Conservation (phyloP, 495 filamentous ascomycete genomes). For the Penicillium flavigenum region DNA sequence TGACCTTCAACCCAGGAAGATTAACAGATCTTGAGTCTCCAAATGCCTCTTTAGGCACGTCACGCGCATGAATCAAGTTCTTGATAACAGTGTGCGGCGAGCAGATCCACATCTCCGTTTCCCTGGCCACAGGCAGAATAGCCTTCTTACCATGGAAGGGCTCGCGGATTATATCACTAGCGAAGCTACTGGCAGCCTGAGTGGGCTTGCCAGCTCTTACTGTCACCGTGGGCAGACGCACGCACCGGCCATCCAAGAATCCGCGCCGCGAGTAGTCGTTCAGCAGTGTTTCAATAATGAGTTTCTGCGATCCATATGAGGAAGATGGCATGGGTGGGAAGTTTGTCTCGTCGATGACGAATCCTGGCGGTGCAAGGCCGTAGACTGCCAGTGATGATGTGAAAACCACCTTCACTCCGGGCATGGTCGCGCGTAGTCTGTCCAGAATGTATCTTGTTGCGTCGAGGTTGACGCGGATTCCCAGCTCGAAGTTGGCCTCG, state of each 20-base stretch:
- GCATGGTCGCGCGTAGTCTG: slow-evolving; percentile 53
- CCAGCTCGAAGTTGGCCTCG: slow-evolving; percentile 74
- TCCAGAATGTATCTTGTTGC: slow-evolving; percentile 65
- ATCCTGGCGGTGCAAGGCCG: slow-evolving; percentile 47
- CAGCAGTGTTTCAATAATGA: slow-evolving; percentile 69
- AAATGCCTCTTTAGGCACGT: slow-evolving; percentile 54
- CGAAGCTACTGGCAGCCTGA: slow-evolving; percentile 71
- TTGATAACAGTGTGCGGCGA: slow-evolving; percentile 65
- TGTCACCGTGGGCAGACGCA: slow-evolving; percentile 73
- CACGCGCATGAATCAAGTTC: slow-evolving; percentile 66
- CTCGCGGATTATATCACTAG: slow-evolving; percentile 71
- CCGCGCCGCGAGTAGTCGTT: slow-evolving; percentile 75
- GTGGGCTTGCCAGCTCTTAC: slow-evolving; percentile 74
- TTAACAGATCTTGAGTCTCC: slow-evolving; percentile 63
- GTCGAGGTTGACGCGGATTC: slow-evolving; percentile 72
- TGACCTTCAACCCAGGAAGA: slow-evolving; percentile 70
- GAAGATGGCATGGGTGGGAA: slow-evolving; percentile 63
- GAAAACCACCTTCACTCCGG: slow-evolving; percentile 62
- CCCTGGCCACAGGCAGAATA: slow-evolving; percentile 55
- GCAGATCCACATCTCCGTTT: slow-evolving; percentile 64
- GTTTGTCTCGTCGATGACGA: slow-evolving; percentile 55
- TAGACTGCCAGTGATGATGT: slow-evolving; percentile 62
- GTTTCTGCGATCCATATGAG: slow-evolving; percentile 77
- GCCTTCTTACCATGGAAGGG: slow-evolving; percentile 63
- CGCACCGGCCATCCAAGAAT: slow-evolving; percentile 62